Percentiles rank a stretch among this genome's conserved stretches.
phyloP scores from a whole-genome alignment of 129 eudicot species.

The Centaurea solstitialis region DNA sequence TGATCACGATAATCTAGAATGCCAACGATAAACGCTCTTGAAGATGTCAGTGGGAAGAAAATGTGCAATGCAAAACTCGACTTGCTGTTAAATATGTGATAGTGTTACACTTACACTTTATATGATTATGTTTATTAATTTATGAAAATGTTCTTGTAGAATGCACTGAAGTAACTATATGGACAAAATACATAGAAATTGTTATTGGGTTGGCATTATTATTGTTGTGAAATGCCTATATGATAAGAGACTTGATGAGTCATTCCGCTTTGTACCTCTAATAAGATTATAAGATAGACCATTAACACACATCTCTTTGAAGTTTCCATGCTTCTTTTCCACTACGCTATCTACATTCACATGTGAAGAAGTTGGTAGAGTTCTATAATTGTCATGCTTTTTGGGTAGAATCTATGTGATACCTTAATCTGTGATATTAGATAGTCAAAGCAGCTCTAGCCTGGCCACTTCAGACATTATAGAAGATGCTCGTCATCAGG shows the following conservation, averaged over 20 bases:
- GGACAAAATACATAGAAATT: not conserved
- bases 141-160: not conserved
- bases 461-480: constrained; percentile 53
- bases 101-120: not conserved
- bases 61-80: not conserved
- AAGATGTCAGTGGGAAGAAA: not conserved
- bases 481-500: constrained; percentile 82
- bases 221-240: not conserved
- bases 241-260: not conserved
- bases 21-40: not conserved
- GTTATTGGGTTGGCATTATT: not conserved
- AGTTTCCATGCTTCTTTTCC: not conserved
- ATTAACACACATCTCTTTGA: not conserved
- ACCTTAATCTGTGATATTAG: constrained; percentile 61
- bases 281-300: not conserved
- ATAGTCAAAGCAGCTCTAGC: constrained; percentile 86
- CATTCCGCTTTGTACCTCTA: not conserved
- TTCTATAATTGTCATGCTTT: not conserved
- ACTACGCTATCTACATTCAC: not conserved
- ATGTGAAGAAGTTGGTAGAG: not conserved
- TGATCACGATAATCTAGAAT: not conserved
- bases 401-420: not conserved
- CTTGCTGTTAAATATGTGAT: not conserved
- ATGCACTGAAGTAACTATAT: not conserved
- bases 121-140: not conserved